Evolutionary conservation across 345 rosid genomes (phyloP).

Genomic region (Populus simonii): DNA sequence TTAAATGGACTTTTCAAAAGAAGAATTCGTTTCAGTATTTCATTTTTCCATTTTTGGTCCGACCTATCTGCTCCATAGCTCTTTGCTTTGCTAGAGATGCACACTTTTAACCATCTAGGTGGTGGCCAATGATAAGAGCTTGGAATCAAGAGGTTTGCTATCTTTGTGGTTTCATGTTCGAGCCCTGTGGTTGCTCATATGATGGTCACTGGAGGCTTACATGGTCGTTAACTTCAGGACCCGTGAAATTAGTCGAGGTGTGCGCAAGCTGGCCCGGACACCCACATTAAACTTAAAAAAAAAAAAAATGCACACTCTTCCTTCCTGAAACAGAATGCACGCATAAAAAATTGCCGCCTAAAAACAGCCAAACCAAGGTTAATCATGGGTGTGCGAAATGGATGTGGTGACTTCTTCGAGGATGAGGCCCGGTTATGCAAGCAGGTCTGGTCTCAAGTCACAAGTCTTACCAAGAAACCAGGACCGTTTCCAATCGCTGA

Average conservation of each 20-base stretch:
- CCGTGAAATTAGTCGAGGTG: no score
- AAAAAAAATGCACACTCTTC: neutral
- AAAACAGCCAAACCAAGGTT: neutral
- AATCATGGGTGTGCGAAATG: neutral
- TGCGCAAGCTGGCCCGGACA: no score
- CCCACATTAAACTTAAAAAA: no score
- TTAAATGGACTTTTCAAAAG: neutral
- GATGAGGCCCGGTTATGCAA: neutral
- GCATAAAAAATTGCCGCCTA: neutral
- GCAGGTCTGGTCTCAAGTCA: neutral
- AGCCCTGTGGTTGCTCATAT: no score
- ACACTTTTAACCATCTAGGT: no score
- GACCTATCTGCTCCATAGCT: neutral
- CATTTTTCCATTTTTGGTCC: neutral
- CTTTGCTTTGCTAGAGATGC: neutral
- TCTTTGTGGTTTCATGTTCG: no score
- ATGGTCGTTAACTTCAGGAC: no score
- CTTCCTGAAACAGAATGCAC: neutral
- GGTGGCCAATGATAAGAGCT: no score
- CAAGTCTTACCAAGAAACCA: neutral
- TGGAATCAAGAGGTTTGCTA: no score
- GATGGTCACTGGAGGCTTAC: no score
- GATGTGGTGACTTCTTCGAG: neutral
- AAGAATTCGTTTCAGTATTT: neutral
- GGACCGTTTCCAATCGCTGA: neutral